These are phyloP conservation scores for Monosporascus sp. DNA, from an alignment of 2,329 filamentous ascomycete species.

Conservation along the genomic window DNA sequence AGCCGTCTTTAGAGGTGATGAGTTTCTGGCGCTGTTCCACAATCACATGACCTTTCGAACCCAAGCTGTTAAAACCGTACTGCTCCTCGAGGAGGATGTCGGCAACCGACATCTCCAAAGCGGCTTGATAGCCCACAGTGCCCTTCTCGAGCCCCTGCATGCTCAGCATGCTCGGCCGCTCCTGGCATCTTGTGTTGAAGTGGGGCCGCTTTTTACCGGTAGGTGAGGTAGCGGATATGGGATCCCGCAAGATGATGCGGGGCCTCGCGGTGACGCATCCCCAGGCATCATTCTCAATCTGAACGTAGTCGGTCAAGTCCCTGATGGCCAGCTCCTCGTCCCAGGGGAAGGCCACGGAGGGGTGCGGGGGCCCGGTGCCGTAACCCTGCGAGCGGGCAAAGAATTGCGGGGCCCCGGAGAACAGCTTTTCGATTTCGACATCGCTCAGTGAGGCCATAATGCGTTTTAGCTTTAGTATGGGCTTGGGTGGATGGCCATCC, in stretches of 20 bases:
- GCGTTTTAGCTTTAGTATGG: constrained; percentile 46
- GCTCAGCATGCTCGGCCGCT: constrained; percentile 67
- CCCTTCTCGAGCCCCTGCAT: constrained; percentile 68
- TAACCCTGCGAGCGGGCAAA: constrained; percentile 57
- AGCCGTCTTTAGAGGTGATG: constrained; percentile 45
- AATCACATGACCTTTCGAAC: constrained; percentile 49
- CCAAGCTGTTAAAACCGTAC: constrained; percentile 53
- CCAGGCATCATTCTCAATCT: constrained; percentile 61
- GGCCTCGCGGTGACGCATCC: constrained; percentile 58
- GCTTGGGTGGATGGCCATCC: constrained; percentile 34
- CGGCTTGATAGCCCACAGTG: constrained; percentile 64
- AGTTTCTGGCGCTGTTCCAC: constrained; percentile 54
- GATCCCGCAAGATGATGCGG: constrained; percentile 49
- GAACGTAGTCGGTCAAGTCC: constrained; percentile 60
- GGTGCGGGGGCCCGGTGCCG: constrained; percentile 54
- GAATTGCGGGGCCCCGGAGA: constrained; percentile 72
- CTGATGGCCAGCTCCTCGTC: constrained; percentile 56
- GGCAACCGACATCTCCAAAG: constrained; percentile 59
- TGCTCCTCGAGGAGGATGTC: constrained; percentile 61
- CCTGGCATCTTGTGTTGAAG: constrained; percentile 54
- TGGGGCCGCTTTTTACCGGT: constrained; percentile 46
- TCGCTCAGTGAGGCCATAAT: constrained; percentile 57
- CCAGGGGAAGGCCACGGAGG: constrained; percentile 63
- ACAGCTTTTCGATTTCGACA: constrained; percentile 61
- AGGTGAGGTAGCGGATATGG: constrained; percentile 37